Percentiles rank a stretch among this genome's conserved stretches.
Conservation (phyloP, 2,329 filamentous ascomycete genomes). For the Alternaria sp. region DNA sequence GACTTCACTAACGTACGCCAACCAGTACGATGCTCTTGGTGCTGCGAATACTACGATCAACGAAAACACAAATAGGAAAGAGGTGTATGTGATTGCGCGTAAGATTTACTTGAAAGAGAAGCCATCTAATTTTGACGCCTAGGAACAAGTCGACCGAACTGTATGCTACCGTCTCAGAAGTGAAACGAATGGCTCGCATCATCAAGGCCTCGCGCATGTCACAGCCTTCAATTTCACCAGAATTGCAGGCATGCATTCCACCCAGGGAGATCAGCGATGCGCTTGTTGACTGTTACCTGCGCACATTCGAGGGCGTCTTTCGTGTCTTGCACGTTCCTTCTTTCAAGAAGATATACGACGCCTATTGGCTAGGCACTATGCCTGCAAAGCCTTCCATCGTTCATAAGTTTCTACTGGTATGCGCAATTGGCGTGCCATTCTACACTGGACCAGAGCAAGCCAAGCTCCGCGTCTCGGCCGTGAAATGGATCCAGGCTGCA, state of each 20-base stretch:
- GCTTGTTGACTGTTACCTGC: constrained; percentile 61
- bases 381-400: constrained; percentile 56
- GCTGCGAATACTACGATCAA: constrained; percentile 38
- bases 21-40: constrained; percentile 31
- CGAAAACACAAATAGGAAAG: constrained; percentile 52
- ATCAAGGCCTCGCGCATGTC: constrained; percentile 58
- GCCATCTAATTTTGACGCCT: neutral
- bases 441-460: constrained; percentile 61
- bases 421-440: constrained; percentile 53
- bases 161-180: constrained; percentile 42
- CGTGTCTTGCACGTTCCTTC: constrained; percentile 63
- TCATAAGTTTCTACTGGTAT: constrained; percentile 59
- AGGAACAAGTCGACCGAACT: constrained; percentile 35
- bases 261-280: constrained; percentile 55
- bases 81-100: constrained; percentile 12
- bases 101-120: neutral
- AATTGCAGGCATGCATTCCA: constrained; percentile 57
- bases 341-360: constrained; percentile 61
- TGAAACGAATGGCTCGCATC: constrained; percentile 62
- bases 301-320: constrained; percentile 59
- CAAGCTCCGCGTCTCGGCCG: constrained; percentile 42
- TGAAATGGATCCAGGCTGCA: constrained; percentile 66
- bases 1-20: neutral
- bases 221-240: constrained; percentile 56
- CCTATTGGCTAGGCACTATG: constrained; percentile 57